Conservation (phyloP, 2,329 filamentous ascomycete species). For the Fonsecaea erecta region DNA sequence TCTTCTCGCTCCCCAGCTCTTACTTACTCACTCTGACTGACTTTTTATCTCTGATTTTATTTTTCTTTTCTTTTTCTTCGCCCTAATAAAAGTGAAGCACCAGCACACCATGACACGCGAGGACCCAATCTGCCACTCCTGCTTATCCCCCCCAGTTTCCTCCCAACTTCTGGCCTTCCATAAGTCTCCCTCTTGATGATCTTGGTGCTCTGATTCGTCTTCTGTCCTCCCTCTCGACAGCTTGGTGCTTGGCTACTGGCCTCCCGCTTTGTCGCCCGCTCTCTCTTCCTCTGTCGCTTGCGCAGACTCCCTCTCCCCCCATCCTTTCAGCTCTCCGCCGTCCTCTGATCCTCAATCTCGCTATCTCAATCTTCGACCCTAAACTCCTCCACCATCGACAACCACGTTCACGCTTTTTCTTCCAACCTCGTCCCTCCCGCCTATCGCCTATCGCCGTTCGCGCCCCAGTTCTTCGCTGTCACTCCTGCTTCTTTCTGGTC, state of each 20-base stretch:
- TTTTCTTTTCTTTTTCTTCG: background rate
- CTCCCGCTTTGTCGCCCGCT: background rate
- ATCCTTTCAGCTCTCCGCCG: background rate
- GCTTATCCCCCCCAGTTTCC: background rate
- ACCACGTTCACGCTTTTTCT: background rate
- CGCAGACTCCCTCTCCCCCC: background rate
- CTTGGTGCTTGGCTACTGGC: background rate
- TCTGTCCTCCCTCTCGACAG: background rate
- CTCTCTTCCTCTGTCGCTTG: background rate
- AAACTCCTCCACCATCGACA: background rate
- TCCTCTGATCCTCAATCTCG: background rate
- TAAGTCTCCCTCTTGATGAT: background rate
- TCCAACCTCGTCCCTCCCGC: background rate
- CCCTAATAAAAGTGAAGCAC: background rate
- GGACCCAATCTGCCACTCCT: background rate
- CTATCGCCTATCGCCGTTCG: background rate
- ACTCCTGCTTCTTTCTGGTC: background rate
- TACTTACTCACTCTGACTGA: background rate
- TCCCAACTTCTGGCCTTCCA: background rate
- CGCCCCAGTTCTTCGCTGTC: background rate
- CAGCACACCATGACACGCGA: no score
- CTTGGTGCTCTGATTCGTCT: slow-evolving; percentile 6
- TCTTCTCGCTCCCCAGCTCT: background rate
- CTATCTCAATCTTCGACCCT: background rate
- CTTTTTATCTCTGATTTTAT: background rate